Conservation (phyloP, 2,329 filamentous ascomycete species). For the Sclerotinia spermophila region DNA sequence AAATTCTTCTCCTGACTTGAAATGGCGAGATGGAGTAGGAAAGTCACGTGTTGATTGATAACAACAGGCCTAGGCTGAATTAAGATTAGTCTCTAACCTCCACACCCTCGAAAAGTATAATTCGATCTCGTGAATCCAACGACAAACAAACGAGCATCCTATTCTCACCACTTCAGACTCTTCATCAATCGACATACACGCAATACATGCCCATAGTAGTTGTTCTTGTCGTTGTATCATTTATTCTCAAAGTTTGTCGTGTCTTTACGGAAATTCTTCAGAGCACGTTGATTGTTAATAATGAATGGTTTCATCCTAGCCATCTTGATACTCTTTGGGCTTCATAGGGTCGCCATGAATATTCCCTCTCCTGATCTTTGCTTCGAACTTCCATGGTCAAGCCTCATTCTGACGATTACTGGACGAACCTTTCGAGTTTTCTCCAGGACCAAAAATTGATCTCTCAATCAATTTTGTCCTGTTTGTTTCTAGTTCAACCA, state of each 20-base stretch:
- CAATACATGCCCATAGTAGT: not conserved
- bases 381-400: not conserved
- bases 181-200: not conserved
- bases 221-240: not conserved
- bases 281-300: not conserved
- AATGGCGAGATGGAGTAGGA: not conserved
- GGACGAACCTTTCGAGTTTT: conserved; percentile 8
- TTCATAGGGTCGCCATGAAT: conserved; percentile 8
- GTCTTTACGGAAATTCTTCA: not conserved
- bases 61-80: not conserved
- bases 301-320: conserved; percentile 7
- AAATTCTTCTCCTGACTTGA: not conserved
- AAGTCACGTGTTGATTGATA: not conserved
- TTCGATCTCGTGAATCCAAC: not conserved
- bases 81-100: not conserved
- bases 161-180: not conserved
- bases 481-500: not conserved
- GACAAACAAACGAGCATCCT: not conserved
- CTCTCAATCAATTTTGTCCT: not conserved
- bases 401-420: not conserved
- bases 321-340: conserved; percentile 16
- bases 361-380: not conserved
- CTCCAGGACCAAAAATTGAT: not conserved
- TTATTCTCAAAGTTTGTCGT: not conserved
- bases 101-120: too few species aligned